Evolutionary conservation across 805 yeast genomes (phyloP).

Genomic region (Scheffersomyces lignosus): DNA sequence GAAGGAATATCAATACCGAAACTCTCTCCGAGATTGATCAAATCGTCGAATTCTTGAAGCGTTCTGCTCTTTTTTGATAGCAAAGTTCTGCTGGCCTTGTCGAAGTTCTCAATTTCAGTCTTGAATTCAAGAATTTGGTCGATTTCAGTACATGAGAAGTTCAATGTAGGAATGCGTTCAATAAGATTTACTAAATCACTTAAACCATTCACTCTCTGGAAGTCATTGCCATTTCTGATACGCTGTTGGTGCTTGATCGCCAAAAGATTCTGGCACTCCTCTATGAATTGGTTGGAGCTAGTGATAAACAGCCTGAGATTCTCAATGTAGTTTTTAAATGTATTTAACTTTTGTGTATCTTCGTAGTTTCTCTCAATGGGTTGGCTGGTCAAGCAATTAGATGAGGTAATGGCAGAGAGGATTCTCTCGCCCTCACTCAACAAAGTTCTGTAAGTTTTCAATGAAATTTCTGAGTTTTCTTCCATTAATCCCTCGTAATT

Average conservation of each 20-base stretch:
- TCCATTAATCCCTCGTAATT: constrained; percentile 43
- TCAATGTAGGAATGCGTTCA: constrained; percentile 47
- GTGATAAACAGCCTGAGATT: constrained; percentile 44
- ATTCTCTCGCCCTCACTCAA: constrained; percentile 57
- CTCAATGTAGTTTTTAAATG: constrained; percentile 20
- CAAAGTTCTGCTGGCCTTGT: constrained; percentile 42
- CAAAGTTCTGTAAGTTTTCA: constrained; percentile 45
- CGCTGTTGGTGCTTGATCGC: constrained; percentile 53
- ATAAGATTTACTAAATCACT: constrained; percentile 40
- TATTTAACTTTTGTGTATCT: constrained; percentile 12
- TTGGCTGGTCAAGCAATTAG: constrained; percentile 12
- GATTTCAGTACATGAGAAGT: constrained; percentile 57
- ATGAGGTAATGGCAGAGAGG: constrained; percentile 34
- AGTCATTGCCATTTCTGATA: constrained; percentile 34
- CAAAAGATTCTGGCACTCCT: constrained; percentile 53
- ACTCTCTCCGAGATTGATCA: constrained; percentile 58
- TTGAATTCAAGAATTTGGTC: constrained; percentile 57
- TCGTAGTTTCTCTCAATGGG: constrained; percentile 3
- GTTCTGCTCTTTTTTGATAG: constrained; percentile 33
- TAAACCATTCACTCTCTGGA: constrained; percentile 14
- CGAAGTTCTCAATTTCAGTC: constrained; percentile 52
- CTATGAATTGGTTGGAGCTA: constrained; percentile 51
- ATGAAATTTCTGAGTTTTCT: constrained; percentile 44
- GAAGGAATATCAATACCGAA: constrained; percentile 60
- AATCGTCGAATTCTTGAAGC: constrained; percentile 48